Evolutionary conservation across 495 filamentous ascomycete species (phyloP), one percentile per base, ranked within the genome.

Genomic region (Neurospora sublineolata): DNA sequence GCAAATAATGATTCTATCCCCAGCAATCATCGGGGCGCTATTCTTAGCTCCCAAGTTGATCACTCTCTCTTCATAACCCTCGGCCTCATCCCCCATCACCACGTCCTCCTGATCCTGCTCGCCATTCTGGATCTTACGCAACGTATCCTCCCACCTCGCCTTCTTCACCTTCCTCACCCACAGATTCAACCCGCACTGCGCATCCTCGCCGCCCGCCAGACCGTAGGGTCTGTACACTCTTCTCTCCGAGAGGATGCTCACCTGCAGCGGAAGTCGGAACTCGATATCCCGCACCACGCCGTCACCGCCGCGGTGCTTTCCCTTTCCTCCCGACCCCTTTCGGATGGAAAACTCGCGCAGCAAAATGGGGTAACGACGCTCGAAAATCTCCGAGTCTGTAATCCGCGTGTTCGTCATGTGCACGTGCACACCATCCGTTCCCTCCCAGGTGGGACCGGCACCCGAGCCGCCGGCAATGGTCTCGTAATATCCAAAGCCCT

Each of bases 401-500:
- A 98, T 98, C 1, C 95, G 89, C 6, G 95, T 99, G 80, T 99
- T 99, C n/a, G 95, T 99, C 94, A 98, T 99, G 80, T 98, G 94
- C 27, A 89, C 91, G 78, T 99, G 95, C 60, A 98, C 93, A 58
- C 95, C 95, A 68, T 87, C 90, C 9, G 93, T 93, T 60, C 95
- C 95, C 70, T 92, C 86, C 95, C 95, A 99, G 41, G 86, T 86
- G 1, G 91, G 87, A 0, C 94, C 94, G 0, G 95, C 95, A 69
- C 95, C 95, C 74, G 89, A 91, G 10, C 95, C 95, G 36, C 95
- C 95, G 3, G 94, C 93, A 77, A 97, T 97, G 1, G 94, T 97
- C 82, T 97, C 94, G 82, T 98, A 98, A 85, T 99, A 99, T 20
- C 95, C 95, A 79, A 99, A 99, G 18, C 93, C 94, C 70, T 85